phyloP scores from a whole-genome alignment of 495 filamentous ascomycete genomes.

The Penicillium salamii region DNA sequence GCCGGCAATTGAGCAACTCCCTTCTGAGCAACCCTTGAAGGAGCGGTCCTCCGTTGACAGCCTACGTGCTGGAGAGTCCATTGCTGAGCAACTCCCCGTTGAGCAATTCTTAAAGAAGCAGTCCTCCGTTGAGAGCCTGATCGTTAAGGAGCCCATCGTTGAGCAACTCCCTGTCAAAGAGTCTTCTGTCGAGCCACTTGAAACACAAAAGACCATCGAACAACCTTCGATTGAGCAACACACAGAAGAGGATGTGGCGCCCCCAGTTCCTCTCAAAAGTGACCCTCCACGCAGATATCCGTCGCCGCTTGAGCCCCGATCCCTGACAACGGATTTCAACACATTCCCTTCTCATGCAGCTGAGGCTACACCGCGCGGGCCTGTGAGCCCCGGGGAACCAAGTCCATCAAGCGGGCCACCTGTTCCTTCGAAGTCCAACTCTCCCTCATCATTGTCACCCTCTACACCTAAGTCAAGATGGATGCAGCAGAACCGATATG shows the following conservation, averaged over 20 bases:
- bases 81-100: no score
- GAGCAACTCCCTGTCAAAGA: no score
- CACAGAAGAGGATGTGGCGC: slow-evolving; percentile 10
- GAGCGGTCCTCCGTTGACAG: no score
- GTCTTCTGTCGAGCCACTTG: no score
- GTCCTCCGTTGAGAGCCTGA: no score
- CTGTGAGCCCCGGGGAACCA: slow-evolving; percentile 13
- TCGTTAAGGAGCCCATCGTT: no score
- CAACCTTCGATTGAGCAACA: slow-evolving; percentile 6
- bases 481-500: slow-evolving; percentile 26
- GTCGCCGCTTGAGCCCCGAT: slow-evolving; percentile 1
- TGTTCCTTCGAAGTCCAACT: slow-evolving; percentile 41
- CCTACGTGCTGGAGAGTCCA: no score
- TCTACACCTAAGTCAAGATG: slow-evolving; percentile 30
- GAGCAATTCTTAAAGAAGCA: no score
- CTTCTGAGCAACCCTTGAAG: no score
- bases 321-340: slow-evolving; percentile 1
- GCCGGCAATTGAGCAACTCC: no score
- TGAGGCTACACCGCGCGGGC: slow-evolving; percentile 15
- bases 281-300: slow-evolving; percentile 3
- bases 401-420: slow-evolving; percentile 28
- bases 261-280: slow-evolving; percentile 16
- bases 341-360: slow-evolving; percentile 1
- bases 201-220: no score
- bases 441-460: slow-evolving; percentile 33